These are phyloP conservation scores for Erythrobasidium hasegawianum DNA, from an alignment of 1,284 basidiomycete species.

Conservation along the genomic window DNA sequence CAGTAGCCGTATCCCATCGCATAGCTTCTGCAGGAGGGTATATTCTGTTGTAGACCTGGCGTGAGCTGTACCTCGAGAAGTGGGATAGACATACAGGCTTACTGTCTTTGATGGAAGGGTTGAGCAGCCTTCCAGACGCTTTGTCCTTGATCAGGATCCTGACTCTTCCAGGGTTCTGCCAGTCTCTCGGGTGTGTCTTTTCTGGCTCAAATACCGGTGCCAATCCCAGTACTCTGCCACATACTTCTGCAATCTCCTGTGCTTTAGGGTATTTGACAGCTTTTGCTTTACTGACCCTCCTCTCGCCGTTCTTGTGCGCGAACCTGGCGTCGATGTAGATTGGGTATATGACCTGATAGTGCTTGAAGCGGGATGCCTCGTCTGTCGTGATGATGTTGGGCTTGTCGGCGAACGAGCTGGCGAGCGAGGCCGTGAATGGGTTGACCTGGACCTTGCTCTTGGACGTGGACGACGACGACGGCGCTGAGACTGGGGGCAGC, in stretches of 20 bases:
- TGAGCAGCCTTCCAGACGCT: constrained; percentile 68
- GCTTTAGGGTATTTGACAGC: constrained; percentile 92
- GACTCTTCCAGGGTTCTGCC: constrained; percentile 94
- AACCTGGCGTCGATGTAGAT: constrained; percentile 95
- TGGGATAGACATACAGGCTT: constrained; percentile 49
- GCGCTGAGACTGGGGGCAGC: constrained; percentile 18
- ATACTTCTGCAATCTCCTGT: constrained; percentile 83
- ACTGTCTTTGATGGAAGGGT: constrained; percentile 75
- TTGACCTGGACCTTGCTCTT: too few relatives aligned
- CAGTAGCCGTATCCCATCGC: constrained; percentile 18
- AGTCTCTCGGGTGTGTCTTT: constrained; percentile 87
- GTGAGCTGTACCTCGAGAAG: too few relatives aligned
- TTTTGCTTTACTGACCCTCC: constrained; percentile 69
- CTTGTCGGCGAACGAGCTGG: not conserved
- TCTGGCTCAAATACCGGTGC: constrained; percentile 61
- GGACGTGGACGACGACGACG: not conserved
- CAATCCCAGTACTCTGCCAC: constrained; percentile 64
- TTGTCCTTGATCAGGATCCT: constrained; percentile 73
- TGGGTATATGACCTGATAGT: constrained; percentile 67
- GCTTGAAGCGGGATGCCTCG: constrained; percentile 17
- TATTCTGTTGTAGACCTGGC: constrained; percentile 19
- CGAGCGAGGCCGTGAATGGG: not conserved
- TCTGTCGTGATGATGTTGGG: constrained; percentile 6
- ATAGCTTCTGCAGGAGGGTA: constrained; percentile 18
- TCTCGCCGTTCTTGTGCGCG: constrained; percentile 72